A percentile compares a stretch with the other conserved stretches of the same genome.
Conservation (phyloP, 805 yeast species). For the Candida bentonensis region DNA sequence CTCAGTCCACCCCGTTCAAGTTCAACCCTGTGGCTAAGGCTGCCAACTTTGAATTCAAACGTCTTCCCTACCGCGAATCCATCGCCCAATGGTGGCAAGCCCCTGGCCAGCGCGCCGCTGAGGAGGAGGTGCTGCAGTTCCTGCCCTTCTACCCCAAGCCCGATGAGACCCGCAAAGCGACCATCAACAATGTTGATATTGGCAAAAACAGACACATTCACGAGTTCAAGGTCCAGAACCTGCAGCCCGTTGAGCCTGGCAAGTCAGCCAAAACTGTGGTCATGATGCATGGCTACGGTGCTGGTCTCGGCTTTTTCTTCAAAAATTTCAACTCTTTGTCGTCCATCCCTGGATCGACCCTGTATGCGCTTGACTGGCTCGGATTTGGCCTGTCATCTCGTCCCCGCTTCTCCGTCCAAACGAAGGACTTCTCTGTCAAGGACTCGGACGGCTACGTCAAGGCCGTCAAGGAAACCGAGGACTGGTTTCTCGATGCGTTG, state of each 20-base stretch:
- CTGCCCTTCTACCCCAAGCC: conserved; percentile 1
- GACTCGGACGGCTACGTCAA: conserved; percentile 24
- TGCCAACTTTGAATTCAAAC: neutral
- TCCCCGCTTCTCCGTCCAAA: conserved; percentile 37
- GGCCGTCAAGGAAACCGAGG: conserved; percentile 3
- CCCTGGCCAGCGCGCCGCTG: neutral
- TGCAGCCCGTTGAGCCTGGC: conserved; percentile 8
- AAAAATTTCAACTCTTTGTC: conserved; percentile 46
- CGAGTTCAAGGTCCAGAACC: conserved; percentile 46
- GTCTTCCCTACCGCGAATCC: neutral
- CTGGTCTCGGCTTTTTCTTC: conserved; percentile 71
- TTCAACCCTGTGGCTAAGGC: neutral
- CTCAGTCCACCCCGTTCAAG: neutral
- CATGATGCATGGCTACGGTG: conserved; percentile 85
- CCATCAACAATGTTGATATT: neutral
- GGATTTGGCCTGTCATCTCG: conserved; percentile 89
- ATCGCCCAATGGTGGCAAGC: neutral
- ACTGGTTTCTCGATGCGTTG: conserved; percentile 51
- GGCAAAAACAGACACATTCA: conserved; percentile 31
- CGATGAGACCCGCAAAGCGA: neutral
- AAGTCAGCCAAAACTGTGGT: conserved; percentile 39
- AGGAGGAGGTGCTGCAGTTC: neutral
- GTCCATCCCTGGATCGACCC: conserved; percentile 36
- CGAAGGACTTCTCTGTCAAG: conserved; percentile 8
- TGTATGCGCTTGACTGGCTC: conserved; percentile 75